phyloP scores from a whole-genome alignment of 2,329 filamentous ascomycete genomes.

The Elsinoe australis region DNA sequence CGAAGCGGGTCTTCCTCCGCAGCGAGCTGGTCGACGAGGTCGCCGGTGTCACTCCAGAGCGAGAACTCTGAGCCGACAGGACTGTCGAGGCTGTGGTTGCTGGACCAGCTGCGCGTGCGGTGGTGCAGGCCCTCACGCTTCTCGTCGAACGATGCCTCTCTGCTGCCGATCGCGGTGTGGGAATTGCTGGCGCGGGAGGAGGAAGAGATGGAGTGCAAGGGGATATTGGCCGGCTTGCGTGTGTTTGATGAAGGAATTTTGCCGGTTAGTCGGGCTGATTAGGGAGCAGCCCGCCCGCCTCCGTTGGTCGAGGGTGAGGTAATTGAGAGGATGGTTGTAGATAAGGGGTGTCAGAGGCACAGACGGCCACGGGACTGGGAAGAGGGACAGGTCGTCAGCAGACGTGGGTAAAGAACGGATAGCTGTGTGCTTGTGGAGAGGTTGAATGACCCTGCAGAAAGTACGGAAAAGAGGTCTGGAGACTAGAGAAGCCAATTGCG shows the following conservation, averaged over 20 bases:
- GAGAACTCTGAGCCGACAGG: slow-evolving; percentile 62
- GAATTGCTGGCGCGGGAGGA: slow-evolving; percentile 33
- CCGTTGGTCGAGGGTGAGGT: background rate
- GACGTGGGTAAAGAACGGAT: background rate
- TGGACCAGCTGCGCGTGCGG: slow-evolving; percentile 37
- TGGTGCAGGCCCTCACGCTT: slow-evolving; percentile 39
- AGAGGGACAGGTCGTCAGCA: background rate
- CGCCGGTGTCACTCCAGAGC: slow-evolving; percentile 89
- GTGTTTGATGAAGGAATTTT: slow-evolving; percentile 70
- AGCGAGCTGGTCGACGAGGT: slow-evolving; percentile 83
- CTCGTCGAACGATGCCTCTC: slow-evolving; percentile 39
- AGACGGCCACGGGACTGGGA: background rate
- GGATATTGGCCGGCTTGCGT: slow-evolving; percentile 75
- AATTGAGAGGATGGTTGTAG: background rate
- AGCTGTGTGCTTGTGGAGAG: background rate
- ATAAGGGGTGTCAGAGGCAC: background rate
- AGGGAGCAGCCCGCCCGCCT: slow-evolving; percentile 52
- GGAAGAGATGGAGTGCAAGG: slow-evolving; percentile 64
- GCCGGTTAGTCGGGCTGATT: slow-evolving; percentile 66
- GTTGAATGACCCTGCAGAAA: slow-evolving; percentile 13
- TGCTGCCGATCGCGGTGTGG: slow-evolving; percentile 31
- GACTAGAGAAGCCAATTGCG: slow-evolving; percentile 13
- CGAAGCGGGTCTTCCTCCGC: slow-evolving; percentile 76
- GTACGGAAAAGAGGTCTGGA: slow-evolving; percentile 1
- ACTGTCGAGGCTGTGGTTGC: slow-evolving; percentile 46